Percentiles rank a stretch among this genome's conserved stretches.
These are phyloP conservation scores for Rubroboletus satanas DNA, from an alignment of 768 basidiomycete genomes.

Conservation along the genomic window DNA sequence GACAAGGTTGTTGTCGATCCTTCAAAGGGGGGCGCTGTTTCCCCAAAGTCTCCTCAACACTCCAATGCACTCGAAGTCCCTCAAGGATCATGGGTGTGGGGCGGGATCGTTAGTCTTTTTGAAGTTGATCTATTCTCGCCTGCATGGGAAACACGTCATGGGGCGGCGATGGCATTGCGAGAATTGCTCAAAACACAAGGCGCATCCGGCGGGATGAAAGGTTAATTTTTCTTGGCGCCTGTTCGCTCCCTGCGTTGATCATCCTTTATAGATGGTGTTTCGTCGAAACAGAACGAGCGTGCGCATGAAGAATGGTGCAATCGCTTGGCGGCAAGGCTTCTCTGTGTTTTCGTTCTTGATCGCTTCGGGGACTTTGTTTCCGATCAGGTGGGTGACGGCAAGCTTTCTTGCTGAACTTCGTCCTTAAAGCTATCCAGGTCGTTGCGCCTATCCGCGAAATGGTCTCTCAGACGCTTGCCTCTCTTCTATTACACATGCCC, in stretches of 20 bases:
- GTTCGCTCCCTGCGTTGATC: background rate
- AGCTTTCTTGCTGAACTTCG: background rate
- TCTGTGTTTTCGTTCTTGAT: constrained; percentile 89
- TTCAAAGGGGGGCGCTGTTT: constrained; percentile 79
- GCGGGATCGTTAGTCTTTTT: constrained; percentile 72
- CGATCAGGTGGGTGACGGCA: constrained; percentile 57
- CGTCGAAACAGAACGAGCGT: constrained; percentile 54
- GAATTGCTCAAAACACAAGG: constrained; percentile 87
- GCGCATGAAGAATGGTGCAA: constrained; percentile 89
- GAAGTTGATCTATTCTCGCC: constrained; percentile 81
- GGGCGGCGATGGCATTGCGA: constrained; percentile 85
- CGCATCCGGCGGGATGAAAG: constrained; percentile 75
- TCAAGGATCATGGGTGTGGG: constrained; percentile 82
- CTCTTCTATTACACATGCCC: constrained; percentile 85
- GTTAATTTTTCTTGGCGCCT: constrained; percentile 33
- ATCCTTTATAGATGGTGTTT: constrained; percentile 44
- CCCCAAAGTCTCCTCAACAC: constrained; percentile 71
- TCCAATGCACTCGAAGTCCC: constrained; percentile 74
- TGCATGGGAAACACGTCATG: constrained; percentile 92
- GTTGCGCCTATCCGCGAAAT: constrained; percentile 97
- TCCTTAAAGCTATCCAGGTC: constrained; percentile 43
- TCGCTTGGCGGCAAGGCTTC: constrained; percentile 75
- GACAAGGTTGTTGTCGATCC: constrained; percentile 80
- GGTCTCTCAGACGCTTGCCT: constrained; percentile 89
- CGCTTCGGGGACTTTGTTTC: constrained; percentile 98